Conservation (phyloP, 208 protist species). For the Trypanosoma rangeli region DNA sequence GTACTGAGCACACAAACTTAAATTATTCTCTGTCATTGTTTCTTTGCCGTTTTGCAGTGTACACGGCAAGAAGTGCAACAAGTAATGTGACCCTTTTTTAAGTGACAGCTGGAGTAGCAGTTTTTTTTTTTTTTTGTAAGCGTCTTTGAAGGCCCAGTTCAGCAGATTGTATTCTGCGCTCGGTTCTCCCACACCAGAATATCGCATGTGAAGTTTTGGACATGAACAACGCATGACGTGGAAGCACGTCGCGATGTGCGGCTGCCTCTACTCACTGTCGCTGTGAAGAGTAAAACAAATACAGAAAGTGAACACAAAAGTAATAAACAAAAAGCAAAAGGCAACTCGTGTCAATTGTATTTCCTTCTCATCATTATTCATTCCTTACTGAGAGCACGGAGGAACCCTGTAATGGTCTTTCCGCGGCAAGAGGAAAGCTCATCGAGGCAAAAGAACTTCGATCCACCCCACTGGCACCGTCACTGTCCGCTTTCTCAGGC, state of each 20-base stretch:
- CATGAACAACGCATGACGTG: neutral
- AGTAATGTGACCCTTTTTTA: neutral
- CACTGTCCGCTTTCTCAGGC: neutral
- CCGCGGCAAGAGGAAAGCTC: neutral
- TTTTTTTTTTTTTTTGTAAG: too few relatives aligned
- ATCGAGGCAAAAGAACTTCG: neutral
- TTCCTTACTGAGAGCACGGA: neutral
- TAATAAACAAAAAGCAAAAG: constrained; percentile 26
- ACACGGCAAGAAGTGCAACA: neutral
- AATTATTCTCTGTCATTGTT: neutral
- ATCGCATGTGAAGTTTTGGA: neutral
- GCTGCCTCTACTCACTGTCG: neutral
- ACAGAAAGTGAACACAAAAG: constrained; percentile 16
- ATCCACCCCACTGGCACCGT: neutral
- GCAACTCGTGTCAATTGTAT: neutral
- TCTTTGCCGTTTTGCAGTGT: neutral
- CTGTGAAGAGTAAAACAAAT: neutral
- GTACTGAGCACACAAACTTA: neutral
- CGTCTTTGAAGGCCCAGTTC: too few relatives aligned
- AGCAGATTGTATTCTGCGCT: too few relatives aligned
- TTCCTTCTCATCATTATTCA: neutral
- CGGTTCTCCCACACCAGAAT: too few relatives aligned
- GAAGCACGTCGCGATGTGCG: neutral
- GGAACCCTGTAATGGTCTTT: neutral
- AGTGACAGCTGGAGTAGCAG: neutral